A percentile compares a stretch with the other conserved stretches of the same genome.
Conservation (phyloP, 352 stramenopile species). For the Pythium aquatile region DNA sequence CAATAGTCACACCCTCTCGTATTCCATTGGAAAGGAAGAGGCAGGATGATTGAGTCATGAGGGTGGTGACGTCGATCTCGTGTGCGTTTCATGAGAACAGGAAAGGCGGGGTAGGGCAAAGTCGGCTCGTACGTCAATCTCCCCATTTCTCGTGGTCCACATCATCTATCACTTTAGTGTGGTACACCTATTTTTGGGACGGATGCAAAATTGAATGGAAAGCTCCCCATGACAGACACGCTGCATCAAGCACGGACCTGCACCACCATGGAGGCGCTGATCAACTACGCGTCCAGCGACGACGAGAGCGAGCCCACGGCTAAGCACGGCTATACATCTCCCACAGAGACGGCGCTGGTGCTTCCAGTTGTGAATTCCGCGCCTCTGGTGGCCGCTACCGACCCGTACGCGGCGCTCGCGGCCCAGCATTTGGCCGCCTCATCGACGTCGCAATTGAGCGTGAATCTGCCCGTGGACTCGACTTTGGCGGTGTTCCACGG, state of each 20-base stretch:
- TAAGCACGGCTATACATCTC: conserved; percentile 7
- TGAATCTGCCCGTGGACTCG: conserved; percentile 69
- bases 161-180: neutral
- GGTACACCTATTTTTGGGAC: neutral
- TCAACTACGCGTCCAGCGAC: conserved; percentile 27
- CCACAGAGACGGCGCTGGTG: conserved; percentile 17
- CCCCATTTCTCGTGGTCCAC: conserved; percentile 19
- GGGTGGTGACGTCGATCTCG: conserved; percentile 13
- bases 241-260: neutral
- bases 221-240: neutral
- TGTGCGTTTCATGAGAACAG: conserved; percentile 17
- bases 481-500: conserved; percentile 58
- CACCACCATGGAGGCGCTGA: conserved; percentile 25
- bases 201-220: neutral
- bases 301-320: conserved; percentile 15
- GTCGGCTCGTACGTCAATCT: conserved; percentile 8
- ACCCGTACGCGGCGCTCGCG: conserved; percentile 31
- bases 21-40: no score
- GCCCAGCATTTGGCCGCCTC: conserved; percentile 40
- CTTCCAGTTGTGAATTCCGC: conserved; percentile 58
- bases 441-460: conserved; percentile 38
- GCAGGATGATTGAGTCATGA: neutral
- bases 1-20: neutral
- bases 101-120: conserved; percentile 22
- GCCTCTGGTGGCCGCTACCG: conserved; percentile 34